Base-by-base conservation (phyloP, 2,329 filamentous ascomycete genomes). In the Fusarium virguliforme region DNA sequence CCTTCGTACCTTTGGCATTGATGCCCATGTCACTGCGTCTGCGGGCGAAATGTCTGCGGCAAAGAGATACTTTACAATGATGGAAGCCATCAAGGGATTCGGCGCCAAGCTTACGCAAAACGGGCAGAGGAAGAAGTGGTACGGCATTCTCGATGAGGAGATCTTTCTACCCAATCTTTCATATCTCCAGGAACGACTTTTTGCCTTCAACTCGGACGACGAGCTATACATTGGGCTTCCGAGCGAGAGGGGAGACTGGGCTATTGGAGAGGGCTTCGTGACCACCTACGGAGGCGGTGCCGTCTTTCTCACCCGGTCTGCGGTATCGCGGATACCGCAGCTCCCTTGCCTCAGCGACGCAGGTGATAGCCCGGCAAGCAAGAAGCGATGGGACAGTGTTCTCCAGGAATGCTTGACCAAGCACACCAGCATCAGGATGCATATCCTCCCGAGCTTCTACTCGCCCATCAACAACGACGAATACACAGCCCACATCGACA, bases 201-300 rank as follows among this genome's bases (percentile, higher is more conserved):
- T 75, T n/a, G 60, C 73, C 1, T 82, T 81, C 61, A 77, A 81
- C 51, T 65, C 78, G 1, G 70, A 67, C 8, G 65, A 78, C 7
- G 76, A 80, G 51, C 64, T 82, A 13, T 85, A 83, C 68, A 63
- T 86, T 13, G 84, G 83, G 13, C 74, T 85, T 3, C 84, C 85
- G 0, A 83, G 83, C 66, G 83, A 84, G 70, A 74, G 78, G 2
- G 67, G 77, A 13, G 84, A 86, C 72, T 86, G 84, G 84, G 75
- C 77, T 8, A 74, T 73, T 24, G 77, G 80, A 9, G 77, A 79
- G 15, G 81, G 80, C 28, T 77, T 77, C 59, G 77, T 79, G 28
- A 79, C 81, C 4, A 85, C 83, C 0, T 82, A 81, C 62, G 84
- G 84, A 9, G 84, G 84, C 38, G 84, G 83, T 5, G 83, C 81